Base-by-base conservation (phyloP, 495 filamentous ascomycete species). In the Penicillium cosmopolitanum region DNA sequence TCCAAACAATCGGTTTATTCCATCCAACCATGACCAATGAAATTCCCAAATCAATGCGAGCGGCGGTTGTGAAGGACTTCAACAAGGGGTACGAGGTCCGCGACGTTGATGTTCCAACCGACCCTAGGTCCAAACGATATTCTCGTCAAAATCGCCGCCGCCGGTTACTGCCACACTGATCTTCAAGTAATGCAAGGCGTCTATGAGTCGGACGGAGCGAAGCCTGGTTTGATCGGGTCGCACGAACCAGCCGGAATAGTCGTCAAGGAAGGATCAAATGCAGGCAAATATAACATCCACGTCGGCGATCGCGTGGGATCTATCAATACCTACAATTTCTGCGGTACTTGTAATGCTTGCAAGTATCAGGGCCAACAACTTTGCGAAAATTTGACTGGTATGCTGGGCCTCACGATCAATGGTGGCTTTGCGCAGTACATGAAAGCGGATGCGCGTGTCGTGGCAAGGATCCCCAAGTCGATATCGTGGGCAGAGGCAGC, bases 71-170 rank as follows among this genome's bases (percentile, higher is more conserved):
- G 23, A 62, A 62, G 38, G 59, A 62, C 48, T 62, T 62, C 59
- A 57, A 62, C 40, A 56, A 62, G 53, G 59, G 59, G 40, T 62
- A 62, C 16, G 59, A 62, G 40, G 59, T 62, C 42, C 59, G 59
- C 23, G 59, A 62, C 54, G 19, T 62, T 8, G 50, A 57, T 1
- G 59, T 62, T 1, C 59, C 59, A 4, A 34, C 31, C 34, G 59
- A 62, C 21, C 21, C 50, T 62, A 10, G 50, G 60, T 8, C 55
- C 51, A 40, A 62, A 58, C n/a, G 50, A 62, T n/a, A 62, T 62
- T 16, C 51, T 62, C n/a, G 51, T 62, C 31, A 57, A 58, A 28
- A 51, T 62, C 21, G 55, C 23, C 5, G 60, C 60, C 9, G 60
- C 60, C 28, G 55, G 55, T 1, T 58, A 57, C 50, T 62, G 55